These are phyloP conservation scores for Patellaria atrata DNA, from an alignment of 495 filamentous ascomycete genomes.

Conservation along the genomic window DNA sequence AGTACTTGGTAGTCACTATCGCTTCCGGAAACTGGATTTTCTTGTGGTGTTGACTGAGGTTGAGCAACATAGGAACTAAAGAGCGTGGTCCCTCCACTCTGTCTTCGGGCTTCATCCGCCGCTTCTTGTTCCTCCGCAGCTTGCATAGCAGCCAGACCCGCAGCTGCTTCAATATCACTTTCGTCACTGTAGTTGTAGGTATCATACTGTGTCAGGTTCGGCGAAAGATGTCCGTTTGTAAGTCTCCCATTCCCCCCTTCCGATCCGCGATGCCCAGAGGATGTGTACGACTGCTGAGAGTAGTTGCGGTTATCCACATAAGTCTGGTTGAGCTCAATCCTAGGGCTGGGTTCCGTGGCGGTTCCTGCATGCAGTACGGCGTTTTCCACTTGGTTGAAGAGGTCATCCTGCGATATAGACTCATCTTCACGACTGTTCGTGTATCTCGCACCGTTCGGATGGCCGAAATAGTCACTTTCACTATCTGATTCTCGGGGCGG, in stretches of 20 bases:
- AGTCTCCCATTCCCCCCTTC: constrained; percentile 31
- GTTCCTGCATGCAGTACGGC: constrained; percentile 14
- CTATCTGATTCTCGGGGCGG: constrained; percentile 36
- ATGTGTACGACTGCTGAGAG: constrained; percentile 7
- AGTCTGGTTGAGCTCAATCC: constrained; percentile 13
- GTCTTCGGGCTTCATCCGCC: constrained; percentile 39
- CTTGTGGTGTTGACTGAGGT: constrained; percentile 19
- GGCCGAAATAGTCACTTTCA: constrained; percentile 23
- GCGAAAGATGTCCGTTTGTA: constrained; percentile 27
- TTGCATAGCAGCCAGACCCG: constrained; percentile 69
- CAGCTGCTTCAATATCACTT: constrained; percentile 82
- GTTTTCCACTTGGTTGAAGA: constrained; percentile 26
- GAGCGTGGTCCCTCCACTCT: constrained; percentile 30
- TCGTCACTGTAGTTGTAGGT: constrained; percentile 47
- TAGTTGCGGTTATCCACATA: constrained; percentile 1
- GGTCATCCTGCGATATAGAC: constrained; percentile 23
- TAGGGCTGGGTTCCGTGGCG: constrained; percentile 8
- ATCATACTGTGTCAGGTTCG: constrained; percentile 10
- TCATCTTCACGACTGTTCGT: constrained; percentile 8
- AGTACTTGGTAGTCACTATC: constrained; percentile 59
- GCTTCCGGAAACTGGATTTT: constrained; percentile 32
- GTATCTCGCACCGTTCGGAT: constrained; percentile 14
- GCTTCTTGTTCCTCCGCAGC: constrained; percentile 73
- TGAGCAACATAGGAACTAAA: constrained; percentile 18
- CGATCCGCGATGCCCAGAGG: constrained; percentile 8